Base-by-base conservation (phyloP, 2,329 filamentous ascomycete species). In the Fragosphaeria purpurea region DNA sequence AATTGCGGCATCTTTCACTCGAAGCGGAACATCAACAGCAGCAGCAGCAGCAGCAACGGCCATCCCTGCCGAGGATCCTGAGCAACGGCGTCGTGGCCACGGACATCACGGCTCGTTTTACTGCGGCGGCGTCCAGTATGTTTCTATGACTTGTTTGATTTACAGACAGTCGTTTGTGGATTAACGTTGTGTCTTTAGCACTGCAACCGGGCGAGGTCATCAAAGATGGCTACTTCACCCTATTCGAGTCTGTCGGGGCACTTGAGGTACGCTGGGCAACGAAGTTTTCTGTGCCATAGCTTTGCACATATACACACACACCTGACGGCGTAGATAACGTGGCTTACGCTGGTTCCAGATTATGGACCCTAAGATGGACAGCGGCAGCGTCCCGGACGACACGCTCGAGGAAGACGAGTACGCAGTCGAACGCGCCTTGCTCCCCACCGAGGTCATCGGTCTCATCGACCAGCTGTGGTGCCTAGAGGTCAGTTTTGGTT, bases 331-430 rank as follows among this genome's bases (percentile, higher is more conserved):
- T 30, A 38, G 42, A 10, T 3, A 33, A 30, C 8, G 9, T 10
- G 39, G 22, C 22, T 41, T 2, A 32, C 31, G 2, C 37, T 41
- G 8, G 41, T 44, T 50, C 32, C 61, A 98, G 93, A 95, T 98
- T 60, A 96, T 96, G 88, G 93, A 98, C 62, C 83, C 87, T 1
- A 98, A 97, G 69, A 98, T 98, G 93, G 93, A 98, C 67, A 96
- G 88, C 62, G 93, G 93, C 33, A 89, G 85, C 57, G 73, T 94
- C 6, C 76, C 80, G 22, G 80, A 85, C 7, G 86, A 83, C 34
- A 88, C 95, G 61, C 81, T 82, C n/a, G 77, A 91, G 37, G 87
- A 95, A 53, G 85, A 91, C 56, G 77, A 86, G 47, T 95, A 91
- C 65, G 84, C 95, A 61, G 79, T 89, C 41, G 71, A 79, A 42